phyloP scores from a whole-genome alignment of 345 rosid species.

The Eucalyptus pumila region DNA sequence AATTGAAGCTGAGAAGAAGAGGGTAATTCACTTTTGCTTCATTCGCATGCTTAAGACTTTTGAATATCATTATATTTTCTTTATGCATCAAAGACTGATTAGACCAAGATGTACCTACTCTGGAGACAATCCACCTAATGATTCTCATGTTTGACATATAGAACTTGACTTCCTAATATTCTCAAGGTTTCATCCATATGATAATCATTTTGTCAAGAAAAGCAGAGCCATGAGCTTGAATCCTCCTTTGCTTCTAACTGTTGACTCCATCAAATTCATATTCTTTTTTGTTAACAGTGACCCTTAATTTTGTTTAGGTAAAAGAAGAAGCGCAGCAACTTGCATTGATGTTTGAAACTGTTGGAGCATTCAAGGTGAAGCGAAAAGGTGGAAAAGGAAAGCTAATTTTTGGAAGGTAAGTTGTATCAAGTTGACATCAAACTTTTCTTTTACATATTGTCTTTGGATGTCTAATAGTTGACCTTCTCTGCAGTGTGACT shows the following conservation, averaged over 20 bases:
- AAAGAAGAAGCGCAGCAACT: slow-evolving; percentile 91
- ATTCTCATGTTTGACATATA: neutral
- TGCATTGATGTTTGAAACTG: slow-evolving; percentile 68
- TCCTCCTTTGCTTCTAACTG: neutral
- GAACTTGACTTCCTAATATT: neutral
- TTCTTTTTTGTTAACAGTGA: neutral
- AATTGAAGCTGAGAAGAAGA: slow-evolving; percentile 80
- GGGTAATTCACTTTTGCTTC: slow-evolving; percentile 37
- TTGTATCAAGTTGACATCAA: neutral
- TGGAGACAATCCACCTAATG: neutral
- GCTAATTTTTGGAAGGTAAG: slow-evolving; percentile 82
- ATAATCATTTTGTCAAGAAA: neutral
- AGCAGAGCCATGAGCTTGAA: neutral
- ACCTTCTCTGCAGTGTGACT: slow-evolving; percentile 55
- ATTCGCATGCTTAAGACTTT: neutral
- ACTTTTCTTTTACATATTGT: neutral
- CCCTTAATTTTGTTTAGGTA: slow-evolving; percentile 28
- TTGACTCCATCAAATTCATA: neutral
- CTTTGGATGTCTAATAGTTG: neutral
- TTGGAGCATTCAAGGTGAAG: slow-evolving; percentile 93
- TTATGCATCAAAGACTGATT: neutral
- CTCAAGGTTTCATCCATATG: neutral
- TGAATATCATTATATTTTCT: neutral
- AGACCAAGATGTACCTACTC: neutral
- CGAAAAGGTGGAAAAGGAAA: slow-evolving; percentile 93